Percentiles rank a stretch among this genome's conserved stretches.
These are phyloP conservation scores for Cyclotella atomus DNA, from an alignment of 108 stramenopile species.

Conservation along the genomic window DNA sequence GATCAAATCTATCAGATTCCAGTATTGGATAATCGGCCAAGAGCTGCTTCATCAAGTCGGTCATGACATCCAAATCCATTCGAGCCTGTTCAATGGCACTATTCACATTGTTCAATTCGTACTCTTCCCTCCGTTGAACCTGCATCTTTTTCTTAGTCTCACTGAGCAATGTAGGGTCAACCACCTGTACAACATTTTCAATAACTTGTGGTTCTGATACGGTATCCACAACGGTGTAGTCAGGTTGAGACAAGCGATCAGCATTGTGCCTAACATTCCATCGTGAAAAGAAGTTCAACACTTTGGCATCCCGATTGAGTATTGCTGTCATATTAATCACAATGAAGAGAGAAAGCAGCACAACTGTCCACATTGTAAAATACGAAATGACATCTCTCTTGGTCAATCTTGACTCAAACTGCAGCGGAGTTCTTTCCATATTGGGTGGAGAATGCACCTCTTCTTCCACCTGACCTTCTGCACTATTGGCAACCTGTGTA, in stretches of 20 bases:
- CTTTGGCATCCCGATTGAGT: neutral
- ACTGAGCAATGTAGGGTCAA: conserved; percentile 22
- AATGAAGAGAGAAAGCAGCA: conserved; percentile 1
- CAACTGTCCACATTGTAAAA: neutral
- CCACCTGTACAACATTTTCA: neutral
- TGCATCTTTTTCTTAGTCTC: conserved; percentile 14
- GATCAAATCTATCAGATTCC: conserved; percentile 9
- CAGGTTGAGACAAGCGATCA: neutral
- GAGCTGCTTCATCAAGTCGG: neutral
- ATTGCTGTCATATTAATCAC: neutral
- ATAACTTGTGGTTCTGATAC: conserved; percentile 7
- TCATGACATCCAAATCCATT: conserved; percentile 19
- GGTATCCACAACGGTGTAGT: neutral
- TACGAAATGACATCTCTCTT: conserved; percentile 1
- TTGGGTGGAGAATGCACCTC: neutral
- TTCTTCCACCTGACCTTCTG: neutral
- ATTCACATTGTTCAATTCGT: conserved; percentile 27
- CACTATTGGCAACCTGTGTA: too few species aligned
- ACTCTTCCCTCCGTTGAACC: conserved; percentile 14
- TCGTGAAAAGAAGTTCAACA: neutral
- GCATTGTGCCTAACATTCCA: conserved; percentile 3
- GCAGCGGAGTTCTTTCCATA: neutral
- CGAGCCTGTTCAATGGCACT: neutral
- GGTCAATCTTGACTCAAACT: neutral
- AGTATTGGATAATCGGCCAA: neutral